A percentile compares a stretch with the other conserved stretches of the same genome.
These are phyloP conservation scores for Dentipellis sp. DNA, from an alignment of 768 basidiomycete species.

Conservation along the genomic window DNA sequence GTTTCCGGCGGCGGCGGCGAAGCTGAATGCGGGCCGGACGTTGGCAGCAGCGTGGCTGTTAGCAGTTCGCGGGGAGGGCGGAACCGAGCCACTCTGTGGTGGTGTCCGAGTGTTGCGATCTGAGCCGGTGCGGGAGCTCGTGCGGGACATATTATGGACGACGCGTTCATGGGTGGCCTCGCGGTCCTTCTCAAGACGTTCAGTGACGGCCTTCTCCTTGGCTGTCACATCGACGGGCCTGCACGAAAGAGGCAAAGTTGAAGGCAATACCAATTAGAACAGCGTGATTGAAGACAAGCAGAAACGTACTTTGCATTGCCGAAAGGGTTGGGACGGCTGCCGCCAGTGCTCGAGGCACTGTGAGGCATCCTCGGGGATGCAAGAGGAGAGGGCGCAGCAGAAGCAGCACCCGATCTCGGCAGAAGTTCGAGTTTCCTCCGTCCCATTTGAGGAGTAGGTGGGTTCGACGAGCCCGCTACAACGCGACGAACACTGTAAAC, in stretches of 20 bases:
- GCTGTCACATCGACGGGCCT: slow-evolving; percentile 81
- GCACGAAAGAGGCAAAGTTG: background rate
- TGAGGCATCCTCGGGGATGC: slow-evolving; percentile 68
- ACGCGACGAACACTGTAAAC: slow-evolving; percentile 6
- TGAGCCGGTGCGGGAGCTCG: slow-evolving; percentile 24
- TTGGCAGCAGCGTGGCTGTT: slow-evolving; percentile 27
- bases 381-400: slow-evolving; percentile 64
- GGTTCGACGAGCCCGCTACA: slow-evolving; percentile 60
- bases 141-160: slow-evolving; percentile 35
- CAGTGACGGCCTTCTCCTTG: slow-evolving; percentile 66
- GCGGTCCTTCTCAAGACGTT: slow-evolving; percentile 61
- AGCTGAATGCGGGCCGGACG: slow-evolving; percentile 70
- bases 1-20: slow-evolving; percentile 62
- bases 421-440: slow-evolving; percentile 81
- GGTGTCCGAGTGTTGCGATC: slow-evolving; percentile 22
- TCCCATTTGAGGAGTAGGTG: slow-evolving; percentile 72
- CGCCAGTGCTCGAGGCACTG: slow-evolving; percentile 27
- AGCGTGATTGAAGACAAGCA: background rate
- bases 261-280: background rate
- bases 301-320: slow-evolving; percentile 67
- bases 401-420: slow-evolving; percentile 63
- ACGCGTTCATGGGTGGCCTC: slow-evolving; percentile 29
- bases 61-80: slow-evolving; percentile 11
- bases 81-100: slow-evolving; percentile 10
- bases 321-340: slow-evolving; percentile 62